Base-by-base conservation (phyloP, 1,139 yeast genomes). In the Candida gigantensis region DNA sequence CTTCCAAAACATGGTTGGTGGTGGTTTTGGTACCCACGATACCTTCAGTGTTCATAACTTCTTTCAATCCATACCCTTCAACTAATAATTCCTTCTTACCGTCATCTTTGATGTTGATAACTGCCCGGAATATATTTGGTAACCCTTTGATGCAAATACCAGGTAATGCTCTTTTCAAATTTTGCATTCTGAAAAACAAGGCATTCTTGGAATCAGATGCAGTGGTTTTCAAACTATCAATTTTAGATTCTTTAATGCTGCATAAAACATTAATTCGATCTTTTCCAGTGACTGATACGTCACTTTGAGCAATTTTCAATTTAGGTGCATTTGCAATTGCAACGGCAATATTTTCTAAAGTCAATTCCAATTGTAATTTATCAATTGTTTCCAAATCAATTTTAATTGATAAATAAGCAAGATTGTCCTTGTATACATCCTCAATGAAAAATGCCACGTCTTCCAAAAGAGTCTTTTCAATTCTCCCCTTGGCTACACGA, bases 21-120 rank as follows among this genome's bases (percentile, higher is more conserved):
- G 74, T 72, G 1, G 98, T 92, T 59, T 81, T 81, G 24, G 84
- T 72, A 9, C 98, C 97, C 28, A 92, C 72, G 33, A 94, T 89
- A 67, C 99, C 99, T 57, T 92, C 97, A 1, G 97, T 92, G 46
- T 90, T 83, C 97, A 94, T 92, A 40, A 94, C 98, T 37, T 88
- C 89, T 57, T 89, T 86, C 50, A 94, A 69, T 16, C 99, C 99
- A 55, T 94, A 92, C 16, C 99, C 99, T 75, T 94, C 99, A 35
- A 92, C 97, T 53, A 94, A 75, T 46, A 94, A 69, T 62, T 92
- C 97, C 56, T 84, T 84, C 64, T 87, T 87, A 53, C 81, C 80
- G 55, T 89, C 90, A 56, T 85, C 94, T 44, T 80, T 77, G 50
- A 92, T 92, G 59, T 92, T 92, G 62, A 94, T 94, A 45, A 94